Evolutionary conservation across 768 basidiomycete species (phyloP).

Genomic region (Pluteus cervinus): DNA sequence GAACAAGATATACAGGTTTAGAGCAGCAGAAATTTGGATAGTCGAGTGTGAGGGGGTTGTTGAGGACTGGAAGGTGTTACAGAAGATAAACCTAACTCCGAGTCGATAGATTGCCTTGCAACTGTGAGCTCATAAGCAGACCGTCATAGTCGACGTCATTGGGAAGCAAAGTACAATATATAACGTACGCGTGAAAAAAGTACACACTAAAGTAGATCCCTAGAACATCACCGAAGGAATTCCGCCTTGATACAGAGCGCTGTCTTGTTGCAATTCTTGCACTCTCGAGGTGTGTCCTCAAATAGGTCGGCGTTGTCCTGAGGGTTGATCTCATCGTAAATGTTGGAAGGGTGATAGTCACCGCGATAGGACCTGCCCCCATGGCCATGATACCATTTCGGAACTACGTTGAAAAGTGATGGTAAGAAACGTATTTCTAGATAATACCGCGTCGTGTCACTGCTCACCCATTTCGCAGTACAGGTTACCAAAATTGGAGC

Average conservation of each 20-base stretch:
- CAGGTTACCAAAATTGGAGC: slow-evolving; percentile 24
- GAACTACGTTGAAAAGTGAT: slow-evolving; percentile 11
- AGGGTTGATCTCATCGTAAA: slow-evolving; percentile 7
- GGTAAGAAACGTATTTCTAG: not conserved
- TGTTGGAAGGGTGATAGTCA: slow-evolving; percentile 26
- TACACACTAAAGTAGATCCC: not conserved
- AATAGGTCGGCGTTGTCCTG: slow-evolving; percentile 18
- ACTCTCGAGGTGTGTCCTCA: slow-evolving; percentile 20
- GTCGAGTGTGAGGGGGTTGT: slow-evolving; percentile 56
- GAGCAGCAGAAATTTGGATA: slow-evolving; percentile 50
- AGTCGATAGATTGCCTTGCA: no score
- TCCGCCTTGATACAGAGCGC: slow-evolving; percentile 12
- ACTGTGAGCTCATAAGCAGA: no score
- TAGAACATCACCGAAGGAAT: slow-evolving; percentile 7
- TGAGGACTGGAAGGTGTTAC: slow-evolving; percentile 48
- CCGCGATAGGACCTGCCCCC: slow-evolving; percentile 21
- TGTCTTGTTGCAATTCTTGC: slow-evolving; percentile 25
- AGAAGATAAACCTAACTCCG: slow-evolving; percentile 18
- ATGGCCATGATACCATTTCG: slow-evolving; percentile 23
- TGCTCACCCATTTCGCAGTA: slow-evolving; percentile 22
- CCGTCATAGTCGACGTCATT: no score
- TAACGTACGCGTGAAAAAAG: not conserved
- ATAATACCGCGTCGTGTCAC: no score
- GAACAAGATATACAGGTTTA: slow-evolving; percentile 37
- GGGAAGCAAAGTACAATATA: no score